Evolutionary conservation across 2,329 filamentous ascomycete genomes (phyloP), one percentile per base, ranked within the genome.

Genomic region (Colletotrichum caudatum): DNA sequence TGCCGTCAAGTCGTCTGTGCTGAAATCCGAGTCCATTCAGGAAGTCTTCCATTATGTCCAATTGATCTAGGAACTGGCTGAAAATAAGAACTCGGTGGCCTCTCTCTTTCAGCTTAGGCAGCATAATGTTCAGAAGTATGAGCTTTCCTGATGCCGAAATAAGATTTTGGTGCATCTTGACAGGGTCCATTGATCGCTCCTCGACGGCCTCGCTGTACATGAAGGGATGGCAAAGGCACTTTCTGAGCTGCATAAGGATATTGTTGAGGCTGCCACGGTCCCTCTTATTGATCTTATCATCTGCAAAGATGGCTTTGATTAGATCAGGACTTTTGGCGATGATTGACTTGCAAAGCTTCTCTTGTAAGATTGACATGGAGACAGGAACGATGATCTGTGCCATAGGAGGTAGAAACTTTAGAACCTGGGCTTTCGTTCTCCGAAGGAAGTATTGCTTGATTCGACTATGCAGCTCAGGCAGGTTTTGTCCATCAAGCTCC

Each of bases 161-260:
- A 2, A 99, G 86, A 77, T 97, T 97, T 35, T 90, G 90, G 77
- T 95, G 91, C 53, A 93, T 88, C 4, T 90, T 85, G 8, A 84
- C 84, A 1, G 87, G 80, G 66, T 91, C 86, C 1, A 90, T 84
- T 1, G 88, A 88, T 59, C 90, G 90, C 80, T 99, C 96, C 81
- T 99, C 97, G 69, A 99, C 96, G 29, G 93, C 91, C 51, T 90
- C 87, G 77, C 91, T 98, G 84, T 98, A 99, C 61, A 98, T 91
- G 78, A 98, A 99, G 0, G 97, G 96, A 81, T 99, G 97, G 74
- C 95, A 98, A 2, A 99, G 86, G 74, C 94, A 97, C 80, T 98
- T 98, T 23, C 96, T 90, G 23, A 99, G 87, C 80, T 99, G 96
- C 89, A 98, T 94, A 54, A 99, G 82, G 50, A 99, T 97, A 76